Base-by-base conservation (phyloP, 208 protist species). In the Acanthamoeba lenticulata region DNA sequence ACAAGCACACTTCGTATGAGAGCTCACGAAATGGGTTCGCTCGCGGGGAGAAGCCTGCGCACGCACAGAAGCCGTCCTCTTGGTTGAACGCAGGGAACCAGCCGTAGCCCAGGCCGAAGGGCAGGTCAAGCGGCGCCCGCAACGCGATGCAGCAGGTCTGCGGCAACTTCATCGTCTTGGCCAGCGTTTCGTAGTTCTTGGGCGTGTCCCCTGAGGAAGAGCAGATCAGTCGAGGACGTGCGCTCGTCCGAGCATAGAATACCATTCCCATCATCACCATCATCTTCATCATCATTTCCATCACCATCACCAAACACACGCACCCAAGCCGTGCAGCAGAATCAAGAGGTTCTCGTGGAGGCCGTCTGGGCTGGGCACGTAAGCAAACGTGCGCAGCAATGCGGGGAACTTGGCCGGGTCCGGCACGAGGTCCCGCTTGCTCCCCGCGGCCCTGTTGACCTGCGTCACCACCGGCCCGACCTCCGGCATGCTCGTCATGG, bases 271-370 rank as follows among this genome's bases (percentile, higher is more conserved):
- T 34, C 67, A 44, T 6, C 62, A 72, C 27, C n/a, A n/a, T n/a
- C n/a, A 32, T 38, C n/a, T 24, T 79, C 36, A 79, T 69, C 60
- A 79, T 44, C 69, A 79, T n/a, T n/a, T n/a, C n/a, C n/a, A n/a
- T n/a, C 6, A 17, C 13, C n/a, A 79, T 32, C 36, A 79, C 29
- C n/a, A n/a, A n/a, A n/a, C n/a, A n/a, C n/a, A 83, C 27, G 44
- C 27, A 85, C 83, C 83, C 21, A 90, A 52, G 83, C 83, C 83
- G 27, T 90, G 83, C 2, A 90, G 38, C 27, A 90, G 83, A 34
- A 90, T 42, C 34, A 90, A 38, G 36, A 90, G 83, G 83, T 90
- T 90, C 57, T 90, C 83, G 52, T 90, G 34, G n/a, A 72, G 83
- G 40, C 83, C 83, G 83, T 90, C 83, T 5, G 47, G 47, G 49